phyloP scores from a whole-genome alignment of 2,329 filamentous ascomycete genomes.

The Fusarium hainanense region DNA sequence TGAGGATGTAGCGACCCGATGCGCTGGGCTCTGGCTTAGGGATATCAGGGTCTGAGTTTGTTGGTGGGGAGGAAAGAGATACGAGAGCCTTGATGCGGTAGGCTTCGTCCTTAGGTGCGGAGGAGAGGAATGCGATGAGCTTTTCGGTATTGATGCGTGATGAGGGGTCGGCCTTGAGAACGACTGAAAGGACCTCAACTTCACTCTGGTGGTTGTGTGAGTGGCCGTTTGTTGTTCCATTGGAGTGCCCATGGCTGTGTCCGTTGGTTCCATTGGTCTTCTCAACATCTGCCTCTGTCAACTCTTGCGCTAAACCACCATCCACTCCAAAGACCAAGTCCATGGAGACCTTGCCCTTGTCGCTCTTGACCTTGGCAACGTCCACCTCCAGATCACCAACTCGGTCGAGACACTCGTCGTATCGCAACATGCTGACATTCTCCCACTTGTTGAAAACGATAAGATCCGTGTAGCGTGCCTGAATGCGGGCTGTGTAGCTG shows the following conservation, averaged over 20 bases:
- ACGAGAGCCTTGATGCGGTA: slow-evolving; percentile 89
- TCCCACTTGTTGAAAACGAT: slow-evolving; percentile 97
- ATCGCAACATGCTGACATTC: slow-evolving; percentile 73
- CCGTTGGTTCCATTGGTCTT: slow-evolving; percentile 51
- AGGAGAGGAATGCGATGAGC: slow-evolving; percentile 73
- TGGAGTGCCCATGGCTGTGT: slow-evolving; percentile 50
- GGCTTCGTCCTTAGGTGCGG: slow-evolving; percentile 90
- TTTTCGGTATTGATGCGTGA: slow-evolving; percentile 66
- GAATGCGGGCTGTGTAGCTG: slow-evolving; percentile 86
- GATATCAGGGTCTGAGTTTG: slow-evolving; percentile 63
- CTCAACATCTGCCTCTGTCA: slow-evolving; percentile 56
- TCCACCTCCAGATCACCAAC: slow-evolving; percentile 85
- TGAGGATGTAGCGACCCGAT: slow-evolving; percentile 80
- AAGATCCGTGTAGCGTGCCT: slow-evolving; percentile 89
- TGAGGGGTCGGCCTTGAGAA: slow-evolving; percentile 62
- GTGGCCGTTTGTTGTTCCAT: slow-evolving; percentile 55
- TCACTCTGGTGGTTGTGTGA: slow-evolving; percentile 77
- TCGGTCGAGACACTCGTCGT: slow-evolving; percentile 82
- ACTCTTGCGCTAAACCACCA: slow-evolving; percentile 73
- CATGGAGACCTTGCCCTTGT: slow-evolving; percentile 80
- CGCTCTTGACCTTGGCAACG: slow-evolving; percentile 85
- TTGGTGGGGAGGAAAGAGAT: slow-evolving; percentile 59
- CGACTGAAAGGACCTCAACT: slow-evolving; percentile 91
- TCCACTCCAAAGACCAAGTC: slow-evolving; percentile 90
- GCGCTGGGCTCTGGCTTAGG: slow-evolving; percentile 50